Base-by-base conservation (phyloP, 306 rosid genomes). In the Glycine latifolia region DNA sequence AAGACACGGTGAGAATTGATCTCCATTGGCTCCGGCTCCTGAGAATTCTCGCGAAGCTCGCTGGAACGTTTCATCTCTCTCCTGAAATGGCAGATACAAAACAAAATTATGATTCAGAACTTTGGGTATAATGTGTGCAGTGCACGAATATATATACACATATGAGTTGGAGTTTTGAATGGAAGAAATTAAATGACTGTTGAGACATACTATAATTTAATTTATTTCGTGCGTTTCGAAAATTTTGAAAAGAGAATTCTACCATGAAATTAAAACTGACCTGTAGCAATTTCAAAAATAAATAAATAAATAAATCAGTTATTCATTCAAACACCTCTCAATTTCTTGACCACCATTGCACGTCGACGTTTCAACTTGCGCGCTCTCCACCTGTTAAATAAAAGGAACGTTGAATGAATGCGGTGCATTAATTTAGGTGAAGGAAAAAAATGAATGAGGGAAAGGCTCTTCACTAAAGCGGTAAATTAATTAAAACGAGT, bases 281-380 rank as follows among this genome's bases (percentile, higher is more conserved):
- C 39, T 12, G 33, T 47, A 48, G 14, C 58, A 44, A 63, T 50
- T 81, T 78, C 67, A 79, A 84, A 59, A 37, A 78, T n/a, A 60
- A 76, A 50, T 62, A 20, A 20, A 20, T n/a, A 46, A 35, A 78
- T 12, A 12, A 26, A 67, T 48, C 46, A 5, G 49, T 17, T 20
- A 20, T 75, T 13, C 55, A 7, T 82, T 79, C 33, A 76, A 78
- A 78, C 73, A 81, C 97, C 99, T 89, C 78, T 80, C 48, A 43
- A 16, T 48, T 80, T 83, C 87, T 79, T 85, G 74, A 75, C 82
- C 50, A 72, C 85, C 89, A 83, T 91, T 85, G 82, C 85, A 79
- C 88, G 88, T 83, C 62, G 90, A 85, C 74, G 92, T 86, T 91
- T 87, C 98, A 78, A 84, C 89, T 83, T 89, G 93, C 54, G 87